phyloP scores from a whole-genome alignment of 108 stramenopile species.

The Skeletonema tropicum region DNA sequence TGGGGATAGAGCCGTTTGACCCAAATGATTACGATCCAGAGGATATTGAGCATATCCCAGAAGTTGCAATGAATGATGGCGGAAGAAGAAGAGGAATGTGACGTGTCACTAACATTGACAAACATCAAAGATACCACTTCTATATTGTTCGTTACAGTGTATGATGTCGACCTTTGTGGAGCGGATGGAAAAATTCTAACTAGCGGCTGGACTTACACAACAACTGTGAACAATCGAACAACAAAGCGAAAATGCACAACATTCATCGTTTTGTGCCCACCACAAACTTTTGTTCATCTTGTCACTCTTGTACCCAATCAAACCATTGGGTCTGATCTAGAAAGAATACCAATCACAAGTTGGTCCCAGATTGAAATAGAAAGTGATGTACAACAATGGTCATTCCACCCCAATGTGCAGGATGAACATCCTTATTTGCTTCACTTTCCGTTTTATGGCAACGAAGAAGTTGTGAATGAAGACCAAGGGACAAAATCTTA shows the following conservation, averaged over 20 bases:
- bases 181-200: conserved; percentile 19
- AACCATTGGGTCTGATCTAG: background rate
- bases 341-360: conserved; percentile 29
- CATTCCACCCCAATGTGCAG: conserved; percentile 59
- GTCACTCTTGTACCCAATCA: conserved; percentile 54
- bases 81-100: conserved; percentile 24
- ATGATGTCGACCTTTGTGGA: conserved; percentile 39
- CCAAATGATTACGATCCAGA: conserved; percentile 33
- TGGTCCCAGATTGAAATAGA: conserved; percentile 67
- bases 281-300: conserved; percentile 73
- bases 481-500: conserved; percentile 36
- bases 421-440: conserved; percentile 61
- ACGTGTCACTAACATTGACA: conserved; percentile 43
- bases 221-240: background rate
- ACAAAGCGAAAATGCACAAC: conserved; percentile 58
- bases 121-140: conserved; percentile 33
- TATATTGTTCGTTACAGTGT: conserved; percentile 41
- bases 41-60: conserved; percentile 33
- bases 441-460: conserved; percentile 65
- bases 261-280: conserved; percentile 80
- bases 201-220: conserved; percentile 26
- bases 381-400: conserved; percentile 75
- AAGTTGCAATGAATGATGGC: conserved; percentile 43
- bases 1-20: conserved; percentile 36
- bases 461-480: conserved; percentile 7